A percentile compares a stretch with the other conserved stretches of the same genome.
phyloP scores from a whole-genome alignment of 805 yeast species.

The Yarrowia osloensis region DNA sequence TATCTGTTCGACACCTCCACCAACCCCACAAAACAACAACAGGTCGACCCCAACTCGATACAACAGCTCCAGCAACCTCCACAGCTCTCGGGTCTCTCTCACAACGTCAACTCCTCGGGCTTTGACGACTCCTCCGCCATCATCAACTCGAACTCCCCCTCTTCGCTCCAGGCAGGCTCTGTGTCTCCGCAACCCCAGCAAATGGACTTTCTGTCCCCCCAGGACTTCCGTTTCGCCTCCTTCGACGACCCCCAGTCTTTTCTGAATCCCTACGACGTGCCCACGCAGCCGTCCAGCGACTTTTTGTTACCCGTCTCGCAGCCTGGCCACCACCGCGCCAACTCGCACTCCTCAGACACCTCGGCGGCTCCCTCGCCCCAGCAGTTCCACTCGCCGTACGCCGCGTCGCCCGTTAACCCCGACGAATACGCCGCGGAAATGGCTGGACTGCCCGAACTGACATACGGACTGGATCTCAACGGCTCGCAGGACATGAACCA shows the following conservation, averaged over 20 bases:
- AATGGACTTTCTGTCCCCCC: slow-evolving; percentile 21
- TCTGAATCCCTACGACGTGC: slow-evolving; percentile 10
- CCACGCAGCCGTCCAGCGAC: background rate
- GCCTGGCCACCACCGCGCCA: background rate
- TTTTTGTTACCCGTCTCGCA: slow-evolving; percentile 3
- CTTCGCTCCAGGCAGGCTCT: slow-evolving; percentile 18
- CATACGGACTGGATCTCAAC: slow-evolving; percentile 2
- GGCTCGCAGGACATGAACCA: background rate
- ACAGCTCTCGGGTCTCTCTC: background rate
- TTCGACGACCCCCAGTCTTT: slow-evolving; percentile 27
- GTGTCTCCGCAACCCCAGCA: slow-evolving; percentile 20
- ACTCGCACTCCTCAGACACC: slow-evolving; percentile 26
- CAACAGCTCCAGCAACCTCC: background rate
- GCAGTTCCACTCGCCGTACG: slow-evolving; percentile 23
- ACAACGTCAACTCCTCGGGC: background rate
- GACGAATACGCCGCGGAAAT: slow-evolving; percentile 24
- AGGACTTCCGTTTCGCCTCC: slow-evolving; percentile 7
- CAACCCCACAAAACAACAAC: background rate
- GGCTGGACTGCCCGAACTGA: slow-evolving; percentile 21
- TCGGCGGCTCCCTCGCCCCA: slow-evolving; percentile 19
- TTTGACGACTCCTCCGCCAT: background rate
- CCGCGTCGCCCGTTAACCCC: slow-evolving; percentile 22
- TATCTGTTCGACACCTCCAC: background rate
- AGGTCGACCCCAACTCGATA: background rate
- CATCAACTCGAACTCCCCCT: background rate